A percentile compares a stretch with the other conserved stretches of the same genome.
Evolutionary conservation across 1,139 yeast species (phyloP).

Genomic region (Arxiozyma slooffiae): DNA sequence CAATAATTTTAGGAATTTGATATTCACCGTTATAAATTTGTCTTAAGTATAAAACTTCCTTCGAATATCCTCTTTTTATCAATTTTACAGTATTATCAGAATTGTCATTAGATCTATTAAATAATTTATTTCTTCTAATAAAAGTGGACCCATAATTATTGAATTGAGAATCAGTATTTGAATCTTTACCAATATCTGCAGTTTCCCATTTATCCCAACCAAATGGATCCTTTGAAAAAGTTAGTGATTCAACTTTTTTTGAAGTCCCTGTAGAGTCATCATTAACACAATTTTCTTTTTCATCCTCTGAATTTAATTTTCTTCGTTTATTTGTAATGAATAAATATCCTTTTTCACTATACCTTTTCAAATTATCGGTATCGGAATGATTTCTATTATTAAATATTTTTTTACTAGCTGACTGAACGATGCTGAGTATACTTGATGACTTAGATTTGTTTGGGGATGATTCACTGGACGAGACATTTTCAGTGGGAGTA

Average conservation of each 20-base stretch:
- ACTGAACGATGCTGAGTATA: not conserved
- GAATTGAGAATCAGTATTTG: not conserved
- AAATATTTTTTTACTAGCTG: not conserved
- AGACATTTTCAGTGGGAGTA: not conserved
- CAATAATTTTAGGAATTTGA: constrained; percentile 24
- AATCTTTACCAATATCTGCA: constrained; percentile 8
- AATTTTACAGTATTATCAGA: constrained; percentile 12
- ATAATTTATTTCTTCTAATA: constrained; percentile 11
- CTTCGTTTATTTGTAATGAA: constrained; percentile 1
- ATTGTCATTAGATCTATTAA: constrained; percentile 1
- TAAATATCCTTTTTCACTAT: not conserved
- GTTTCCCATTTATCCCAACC: constrained; percentile 24
- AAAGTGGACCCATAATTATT: constrained; percentile 26
- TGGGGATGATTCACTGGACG: not conserved
- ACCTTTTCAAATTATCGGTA: not conserved
- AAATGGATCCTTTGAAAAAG: constrained; percentile 23
- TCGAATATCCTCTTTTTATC: constrained; percentile 11
- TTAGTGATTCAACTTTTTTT: not conserved
- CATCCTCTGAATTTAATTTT: not conserved
- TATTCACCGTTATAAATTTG: constrained; percentile 31
- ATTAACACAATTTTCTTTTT: not conserved
- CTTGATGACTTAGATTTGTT: not conserved
- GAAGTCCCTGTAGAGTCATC: not conserved
- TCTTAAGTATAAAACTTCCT: constrained; percentile 29
- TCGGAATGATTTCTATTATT: not conserved